Percentiles rank a stretch among this genome's conserved stretches.
These are phyloP conservation scores for Warburgia ugandensis DNA, from an alignment of 164 flowering plant genomes.

Conservation along the genomic window DNA sequence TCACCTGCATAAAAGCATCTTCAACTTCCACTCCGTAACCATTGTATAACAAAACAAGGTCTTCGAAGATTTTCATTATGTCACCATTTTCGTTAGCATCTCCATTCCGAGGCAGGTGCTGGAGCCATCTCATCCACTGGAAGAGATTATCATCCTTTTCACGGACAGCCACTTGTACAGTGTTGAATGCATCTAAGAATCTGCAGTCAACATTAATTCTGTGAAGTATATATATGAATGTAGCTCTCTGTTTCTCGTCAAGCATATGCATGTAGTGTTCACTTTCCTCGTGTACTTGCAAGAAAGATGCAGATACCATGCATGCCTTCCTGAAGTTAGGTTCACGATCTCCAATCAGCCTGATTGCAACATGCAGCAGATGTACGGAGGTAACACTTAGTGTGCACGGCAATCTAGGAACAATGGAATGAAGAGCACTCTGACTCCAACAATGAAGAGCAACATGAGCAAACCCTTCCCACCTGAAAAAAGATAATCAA, in stretches of 20 bases:
- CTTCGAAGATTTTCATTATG: slow-evolving; percentile 13
- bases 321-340: slow-evolving; percentile 55
- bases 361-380: slow-evolving; percentile 53
- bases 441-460: slow-evolving; percentile 52
- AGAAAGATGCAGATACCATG: slow-evolving; percentile 43
- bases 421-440: slow-evolving; percentile 8
- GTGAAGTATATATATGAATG: slow-evolving; percentile 32
- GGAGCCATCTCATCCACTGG: slow-evolving; percentile 46
- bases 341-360: slow-evolving; percentile 38
- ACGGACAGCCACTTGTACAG: slow-evolving; percentile 24
- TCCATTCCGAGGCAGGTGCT: slow-evolving; percentile 23
- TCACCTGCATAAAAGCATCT: slow-evolving; percentile 31
- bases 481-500: slow-evolving; percentile 30
- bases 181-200: slow-evolving; percentile 30
- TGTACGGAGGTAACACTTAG: slow-evolving; percentile 23
- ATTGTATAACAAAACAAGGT: slow-evolving; percentile 13
- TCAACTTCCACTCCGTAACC: slow-evolving; percentile 24
- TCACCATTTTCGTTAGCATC: slow-evolving; percentile 11
- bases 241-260: slow-evolving; percentile 24
- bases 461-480: slow-evolving; percentile 70
- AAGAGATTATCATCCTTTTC: slow-evolving; percentile 39
- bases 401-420: slow-evolving; percentile 8
- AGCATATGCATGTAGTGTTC: slow-evolving; percentile 12
- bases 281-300: slow-evolving; percentile 12
- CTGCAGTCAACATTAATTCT: slow-evolving; percentile 25